phyloP scores from a whole-genome alignment of 345 rosid species.

The Lepidium aucheri region DNA sequence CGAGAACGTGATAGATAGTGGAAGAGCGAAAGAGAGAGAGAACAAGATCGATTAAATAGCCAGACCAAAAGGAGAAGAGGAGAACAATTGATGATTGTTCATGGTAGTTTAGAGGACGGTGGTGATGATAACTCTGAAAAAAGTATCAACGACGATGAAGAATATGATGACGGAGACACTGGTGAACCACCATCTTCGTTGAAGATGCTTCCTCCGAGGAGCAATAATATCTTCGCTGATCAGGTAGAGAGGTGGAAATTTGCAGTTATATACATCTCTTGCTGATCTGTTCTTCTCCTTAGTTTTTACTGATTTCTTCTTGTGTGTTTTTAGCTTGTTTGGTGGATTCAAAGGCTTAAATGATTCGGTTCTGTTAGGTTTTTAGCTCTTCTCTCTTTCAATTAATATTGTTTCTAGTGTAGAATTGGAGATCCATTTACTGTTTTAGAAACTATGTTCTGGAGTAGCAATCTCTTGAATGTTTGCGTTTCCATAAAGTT shows the following conservation, averaged over 20 bases:
- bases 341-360: no score
- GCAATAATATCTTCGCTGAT: not conserved
- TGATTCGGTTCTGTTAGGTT: no score
- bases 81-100: constrained; percentile 50
- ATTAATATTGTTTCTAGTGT: no score
- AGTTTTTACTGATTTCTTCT: no score
- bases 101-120: constrained; percentile 54
- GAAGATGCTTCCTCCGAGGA: constrained; percentile 52
- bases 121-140: constrained; percentile 67
- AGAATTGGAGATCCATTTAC: no score
- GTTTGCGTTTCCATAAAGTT: no score
- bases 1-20: constrained; percentile 49
- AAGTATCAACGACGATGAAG: constrained; percentile 73
- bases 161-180: constrained; percentile 41
- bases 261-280: no score
- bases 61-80: constrained; percentile 61
- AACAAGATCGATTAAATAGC: constrained; percentile 45
- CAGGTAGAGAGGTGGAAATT: constrained; percentile 7
- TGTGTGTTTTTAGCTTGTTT: no score
- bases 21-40: constrained; percentile 44
- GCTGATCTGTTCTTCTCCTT: no score
- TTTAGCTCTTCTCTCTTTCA: no score
- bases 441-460: no score
- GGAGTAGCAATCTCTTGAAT: no score
- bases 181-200: not conserved